Conservation (phyloP, 257 asterid species). For the Lantana camara region DNA sequence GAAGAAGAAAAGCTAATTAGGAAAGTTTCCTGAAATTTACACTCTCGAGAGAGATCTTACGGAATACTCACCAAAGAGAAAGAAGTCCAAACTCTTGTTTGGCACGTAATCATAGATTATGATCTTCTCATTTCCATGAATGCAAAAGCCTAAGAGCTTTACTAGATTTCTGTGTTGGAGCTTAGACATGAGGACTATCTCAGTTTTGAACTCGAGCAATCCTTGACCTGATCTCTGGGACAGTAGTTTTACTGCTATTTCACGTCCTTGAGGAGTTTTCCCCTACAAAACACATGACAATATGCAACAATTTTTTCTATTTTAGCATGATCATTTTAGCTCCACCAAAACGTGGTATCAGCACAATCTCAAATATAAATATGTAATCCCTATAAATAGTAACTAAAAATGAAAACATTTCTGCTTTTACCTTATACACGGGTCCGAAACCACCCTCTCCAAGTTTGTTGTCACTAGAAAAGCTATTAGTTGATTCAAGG, state of each 20-base stretch:
- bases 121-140: conserved; percentile 45
- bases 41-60: too few species aligned
- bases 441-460: conserved; percentile 54
- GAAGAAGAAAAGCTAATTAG: too few species aligned
- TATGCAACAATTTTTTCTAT: neutral
- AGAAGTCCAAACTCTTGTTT: conserved; percentile 47
- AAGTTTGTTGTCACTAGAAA: conserved; percentile 37
- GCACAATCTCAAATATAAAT: neutral
- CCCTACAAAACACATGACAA: conserved; percentile 29
- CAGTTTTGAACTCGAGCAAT: conserved; percentile 47
- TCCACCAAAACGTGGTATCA: neutral
- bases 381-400: neutral
- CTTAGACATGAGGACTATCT: conserved; percentile 43
- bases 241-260: conserved; percentile 46
- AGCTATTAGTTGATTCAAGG: conserved; percentile 34
- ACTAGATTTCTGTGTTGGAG: conserved; percentile 52
- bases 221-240: conserved; percentile 45
- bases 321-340: neutral
- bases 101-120: conserved; percentile 47
- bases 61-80: conserved; percentile 31
- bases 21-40: neutral
- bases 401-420: too few species aligned
- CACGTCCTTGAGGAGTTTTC: conserved; percentile 36
- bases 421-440: conserved; percentile 34
- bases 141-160: conserved; percentile 41